Conservation (phyloP, 352 stramenopile species). For the Phytopythium mirpurense region DNA sequence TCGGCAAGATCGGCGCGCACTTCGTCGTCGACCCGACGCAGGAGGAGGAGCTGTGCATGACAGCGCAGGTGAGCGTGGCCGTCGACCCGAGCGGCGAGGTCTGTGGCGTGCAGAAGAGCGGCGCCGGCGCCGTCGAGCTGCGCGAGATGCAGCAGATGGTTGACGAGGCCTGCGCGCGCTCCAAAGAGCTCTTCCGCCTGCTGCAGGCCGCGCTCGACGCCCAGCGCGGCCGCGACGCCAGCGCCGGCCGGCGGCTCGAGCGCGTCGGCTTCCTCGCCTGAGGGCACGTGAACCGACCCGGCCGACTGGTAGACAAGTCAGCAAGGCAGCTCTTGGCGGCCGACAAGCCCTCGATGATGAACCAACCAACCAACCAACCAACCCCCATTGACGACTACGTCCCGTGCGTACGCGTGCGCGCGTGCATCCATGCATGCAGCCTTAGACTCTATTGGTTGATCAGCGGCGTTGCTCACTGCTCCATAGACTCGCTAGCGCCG, state of each 20-base stretch:
- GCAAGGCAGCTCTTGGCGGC: no score
- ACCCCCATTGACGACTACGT: no score
- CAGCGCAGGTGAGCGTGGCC: constrained; percentile 64
- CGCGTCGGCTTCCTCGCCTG: constrained; percentile 65
- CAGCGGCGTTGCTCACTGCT: constrained; percentile 40
- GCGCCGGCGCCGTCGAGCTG: constrained; percentile 57
- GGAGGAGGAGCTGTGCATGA: constrained; percentile 77
- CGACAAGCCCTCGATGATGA: no score
- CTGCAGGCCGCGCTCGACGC: constrained; percentile 42
- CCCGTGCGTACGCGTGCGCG: no score
- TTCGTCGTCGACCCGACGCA: constrained; percentile 67
- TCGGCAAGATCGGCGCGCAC: constrained; percentile 65
- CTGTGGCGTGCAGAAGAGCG: constrained; percentile 75
- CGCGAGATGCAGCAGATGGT: constrained; percentile 80
- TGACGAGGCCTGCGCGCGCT: constrained; percentile 58
- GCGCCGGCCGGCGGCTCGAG: constrained; percentile 41
- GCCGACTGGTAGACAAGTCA: no score
- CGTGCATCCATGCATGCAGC: no score
- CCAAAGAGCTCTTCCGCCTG: constrained; percentile 59
- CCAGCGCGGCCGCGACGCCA: constrained; percentile 42
- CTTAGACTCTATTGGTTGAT: no score
- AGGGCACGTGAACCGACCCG: no score
- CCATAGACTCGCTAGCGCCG: constrained; percentile 20
- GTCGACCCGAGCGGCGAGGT: constrained; percentile 55
- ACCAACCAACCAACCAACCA: no score